These are phyloP conservation scores for Fusarium acutatum DNA, from an alignment of 2,329 filamentous ascomycete species.

Conservation along the genomic window DNA sequence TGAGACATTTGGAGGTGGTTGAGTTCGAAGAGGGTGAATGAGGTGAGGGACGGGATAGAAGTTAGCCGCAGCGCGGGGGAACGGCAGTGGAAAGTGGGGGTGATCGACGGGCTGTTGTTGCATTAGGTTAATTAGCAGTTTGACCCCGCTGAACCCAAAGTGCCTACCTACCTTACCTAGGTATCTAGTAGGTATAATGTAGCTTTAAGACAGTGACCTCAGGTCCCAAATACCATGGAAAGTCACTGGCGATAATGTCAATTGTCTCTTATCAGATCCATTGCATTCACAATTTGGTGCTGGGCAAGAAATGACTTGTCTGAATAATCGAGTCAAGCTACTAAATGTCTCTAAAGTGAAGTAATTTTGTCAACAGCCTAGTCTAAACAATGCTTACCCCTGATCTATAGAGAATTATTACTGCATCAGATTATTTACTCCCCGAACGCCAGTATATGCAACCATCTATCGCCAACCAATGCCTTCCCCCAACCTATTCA, in stretches of 20 bases:
- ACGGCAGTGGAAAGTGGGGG: slow-evolving; percentile 21
- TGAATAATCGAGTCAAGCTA: slow-evolving; percentile 2
- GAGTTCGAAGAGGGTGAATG: slow-evolving; percentile 1
- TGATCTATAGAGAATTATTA: background rate
- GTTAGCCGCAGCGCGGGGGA: slow-evolving; percentile 11
- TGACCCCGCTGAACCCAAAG: background rate
- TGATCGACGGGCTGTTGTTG: slow-evolving; percentile 4
- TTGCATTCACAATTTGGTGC: background rate
- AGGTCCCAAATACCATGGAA: background rate
- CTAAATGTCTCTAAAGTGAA: background rate
- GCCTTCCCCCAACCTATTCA: background rate
- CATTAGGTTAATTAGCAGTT: slow-evolving; percentile 5
- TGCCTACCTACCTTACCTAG: background rate
- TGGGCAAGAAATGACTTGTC: background rate
- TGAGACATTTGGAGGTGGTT: slow-evolving; percentile 22
- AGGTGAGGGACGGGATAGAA: background rate
- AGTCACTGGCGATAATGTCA: background rate
- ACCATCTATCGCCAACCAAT: background rate
- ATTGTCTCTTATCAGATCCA: background rate
- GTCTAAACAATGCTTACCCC: background rate
- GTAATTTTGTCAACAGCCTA: background rate
- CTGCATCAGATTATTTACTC: background rate
- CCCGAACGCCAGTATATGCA: slow-evolving; percentile 23
- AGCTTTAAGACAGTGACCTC: background rate
- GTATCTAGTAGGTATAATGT: too few relatives aligned